Conservation (phyloP, 345 rosid species). For the Acer campestre region DNA sequence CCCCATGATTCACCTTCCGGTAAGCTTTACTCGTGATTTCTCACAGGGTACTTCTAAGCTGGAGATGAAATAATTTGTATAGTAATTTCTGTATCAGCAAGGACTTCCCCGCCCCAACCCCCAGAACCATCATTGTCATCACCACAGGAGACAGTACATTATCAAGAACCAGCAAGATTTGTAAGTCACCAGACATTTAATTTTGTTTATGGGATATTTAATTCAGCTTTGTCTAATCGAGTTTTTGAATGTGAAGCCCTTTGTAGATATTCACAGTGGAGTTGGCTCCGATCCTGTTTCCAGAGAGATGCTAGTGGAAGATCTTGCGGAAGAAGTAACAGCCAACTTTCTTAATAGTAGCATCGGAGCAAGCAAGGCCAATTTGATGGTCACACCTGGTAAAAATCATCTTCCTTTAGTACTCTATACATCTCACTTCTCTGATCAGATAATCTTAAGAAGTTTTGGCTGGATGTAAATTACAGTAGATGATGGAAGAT, state of each 20-base stretch:
- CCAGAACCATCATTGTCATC: slow-evolving; percentile 54
- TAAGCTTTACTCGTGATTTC: slow-evolving; percentile 31
- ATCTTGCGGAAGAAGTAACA: slow-evolving; percentile 34
- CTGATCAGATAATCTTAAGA: not conserved
- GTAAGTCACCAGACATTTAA: slow-evolving; percentile 42
- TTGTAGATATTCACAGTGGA: slow-evolving; percentile 53
- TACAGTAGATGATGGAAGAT: slow-evolving; percentile 62
- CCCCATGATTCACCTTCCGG: slow-evolving; percentile 61
- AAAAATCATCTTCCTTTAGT: slow-evolving; percentile 9
- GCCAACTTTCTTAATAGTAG: slow-evolving; percentile 38
- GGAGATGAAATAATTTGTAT: slow-evolving; percentile 16
- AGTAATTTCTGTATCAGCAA: slow-evolving; percentile 43
- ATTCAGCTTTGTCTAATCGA: slow-evolving; percentile 25
- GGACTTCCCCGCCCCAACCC: slow-evolving; percentile 43
- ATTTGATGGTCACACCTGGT: slow-evolving; percentile 59
- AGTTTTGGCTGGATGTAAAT: slow-evolving; percentile 15
- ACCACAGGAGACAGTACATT: slow-evolving; percentile 36
- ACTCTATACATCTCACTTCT: not conserved
- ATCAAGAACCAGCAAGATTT: slow-evolving; percentile 41
- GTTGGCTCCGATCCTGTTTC: slow-evolving; percentile 44
- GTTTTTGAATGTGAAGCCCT: slow-evolving; percentile 43
- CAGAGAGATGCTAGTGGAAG: slow-evolving; percentile 48
- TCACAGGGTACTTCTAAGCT: slow-evolving; percentile 18
- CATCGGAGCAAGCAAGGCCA: slow-evolving; percentile 34
- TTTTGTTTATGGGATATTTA: slow-evolving; percentile 19